phyloP scores from a whole-genome alignment of 2,329 filamentous ascomycete genomes.

The Didymella pinodella region DNA sequence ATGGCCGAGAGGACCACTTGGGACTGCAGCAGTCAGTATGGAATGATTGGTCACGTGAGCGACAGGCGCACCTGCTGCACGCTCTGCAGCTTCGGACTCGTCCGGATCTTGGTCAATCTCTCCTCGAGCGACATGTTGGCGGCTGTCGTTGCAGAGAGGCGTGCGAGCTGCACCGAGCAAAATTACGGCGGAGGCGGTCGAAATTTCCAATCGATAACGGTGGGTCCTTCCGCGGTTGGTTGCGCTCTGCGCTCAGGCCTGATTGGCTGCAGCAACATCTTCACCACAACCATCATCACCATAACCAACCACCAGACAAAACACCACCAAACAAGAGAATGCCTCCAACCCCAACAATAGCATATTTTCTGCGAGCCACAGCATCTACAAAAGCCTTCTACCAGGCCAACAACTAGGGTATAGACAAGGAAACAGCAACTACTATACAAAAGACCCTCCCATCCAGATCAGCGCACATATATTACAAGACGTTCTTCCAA shows the following conservation, averaged over 20 bases:
- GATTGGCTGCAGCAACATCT: not conserved
- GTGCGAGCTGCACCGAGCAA: slow-evolving; percentile 13
- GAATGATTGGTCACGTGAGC: too few species aligned
- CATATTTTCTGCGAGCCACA: not conserved
- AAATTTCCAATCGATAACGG: slow-evolving; percentile 19
- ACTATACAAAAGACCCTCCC: slow-evolving; percentile 7
- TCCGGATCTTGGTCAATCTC: slow-evolving; percentile 96
- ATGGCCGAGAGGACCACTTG: slow-evolving; percentile 88
- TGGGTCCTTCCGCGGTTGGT: slow-evolving; percentile 1
- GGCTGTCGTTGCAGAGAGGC: slow-evolving; percentile 28
- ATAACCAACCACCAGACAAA: not conserved
- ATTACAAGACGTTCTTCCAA: slow-evolving; percentile 10
- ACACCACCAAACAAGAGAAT: not conserved
- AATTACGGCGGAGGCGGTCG: slow-evolving; percentile 12
- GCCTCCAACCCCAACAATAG: not conserved
- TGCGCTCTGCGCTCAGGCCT: not conserved
- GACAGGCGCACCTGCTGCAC: slow-evolving; percentile 78
- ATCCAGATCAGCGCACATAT: not conserved
- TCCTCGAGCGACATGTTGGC: slow-evolving; percentile 72
- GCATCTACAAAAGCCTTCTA: slow-evolving; percentile 4
- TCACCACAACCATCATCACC: not conserved
- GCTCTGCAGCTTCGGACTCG: slow-evolving; percentile 87
- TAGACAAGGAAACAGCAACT: slow-evolving; percentile 15
- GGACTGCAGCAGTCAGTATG: slow-evolving; percentile 63
- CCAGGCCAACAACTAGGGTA: slow-evolving; percentile 16